Conservation (phyloP, 352 stramenopile genomes). For the Pseudoperonospora humuli region DNA sequence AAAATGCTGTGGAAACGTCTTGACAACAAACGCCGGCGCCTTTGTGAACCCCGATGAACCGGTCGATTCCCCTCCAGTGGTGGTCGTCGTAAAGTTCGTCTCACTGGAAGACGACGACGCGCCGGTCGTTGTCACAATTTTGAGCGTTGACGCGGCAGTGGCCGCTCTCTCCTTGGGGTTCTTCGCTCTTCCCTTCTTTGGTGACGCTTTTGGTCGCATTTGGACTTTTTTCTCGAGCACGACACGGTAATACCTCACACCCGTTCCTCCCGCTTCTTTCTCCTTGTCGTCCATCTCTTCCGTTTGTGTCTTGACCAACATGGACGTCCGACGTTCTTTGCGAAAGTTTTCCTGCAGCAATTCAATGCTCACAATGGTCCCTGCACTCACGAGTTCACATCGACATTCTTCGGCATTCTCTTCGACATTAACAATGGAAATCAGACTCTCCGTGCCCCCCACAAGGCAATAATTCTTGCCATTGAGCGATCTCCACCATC, state of each 20-base stretch:
- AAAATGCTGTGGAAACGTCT: constrained; percentile 82
- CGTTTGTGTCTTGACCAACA: constrained; percentile 63
- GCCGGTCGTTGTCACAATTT: constrained; percentile 17
- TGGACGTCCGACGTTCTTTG: constrained; percentile 70
- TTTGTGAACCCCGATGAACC: constrained; percentile 16
- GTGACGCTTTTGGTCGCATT: constrained; percentile 12
- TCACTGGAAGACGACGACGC: constrained; percentile 21
- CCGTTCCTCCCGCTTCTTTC: constrained; percentile 14
- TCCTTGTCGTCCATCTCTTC: constrained; percentile 29
- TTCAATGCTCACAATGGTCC: constrained; percentile 63
- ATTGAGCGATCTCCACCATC: constrained; percentile 81
- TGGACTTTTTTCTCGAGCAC: constrained; percentile 78
- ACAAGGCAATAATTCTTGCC: constrained; percentile 81
- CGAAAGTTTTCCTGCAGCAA: constrained; percentile 71
- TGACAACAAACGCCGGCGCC: constrained; percentile 48
- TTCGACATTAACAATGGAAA: constrained; percentile 83
- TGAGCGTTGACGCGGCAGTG: constrained; percentile 8
- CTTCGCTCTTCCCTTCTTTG: constrained; percentile 12
- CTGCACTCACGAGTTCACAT: constrained; percentile 63
- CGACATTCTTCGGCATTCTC: constrained; percentile 79
- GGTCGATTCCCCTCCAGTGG: constrained; percentile 5
- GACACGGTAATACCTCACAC: constrained; percentile 66
- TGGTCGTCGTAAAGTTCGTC: constrained; percentile 28
- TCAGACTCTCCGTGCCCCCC: constrained; percentile 60
- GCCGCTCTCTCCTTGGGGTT: constrained; percentile 3